Percentiles rank a stretch among this genome's conserved stretches.
Conservation (phyloP, 768 basidiomycete genomes). For the Auriscalpium orientale region DNA sequence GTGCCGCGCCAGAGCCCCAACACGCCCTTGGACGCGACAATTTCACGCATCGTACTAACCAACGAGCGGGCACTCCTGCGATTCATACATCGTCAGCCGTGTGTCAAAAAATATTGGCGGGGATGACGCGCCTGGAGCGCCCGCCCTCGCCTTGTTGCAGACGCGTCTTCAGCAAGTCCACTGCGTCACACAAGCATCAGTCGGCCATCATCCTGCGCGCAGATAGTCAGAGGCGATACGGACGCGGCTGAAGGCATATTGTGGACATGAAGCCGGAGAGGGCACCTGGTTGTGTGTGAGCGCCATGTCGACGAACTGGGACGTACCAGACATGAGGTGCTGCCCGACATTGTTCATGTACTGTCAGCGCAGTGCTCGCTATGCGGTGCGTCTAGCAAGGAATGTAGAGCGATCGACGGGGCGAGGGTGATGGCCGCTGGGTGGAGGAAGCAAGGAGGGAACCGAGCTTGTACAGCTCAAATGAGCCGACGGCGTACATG, state of each 20-base stretch:
- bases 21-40: slow-evolving; percentile 57
- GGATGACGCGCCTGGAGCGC: slow-evolving; percentile 24
- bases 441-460: too few relatives aligned
- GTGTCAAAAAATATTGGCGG: neutral
- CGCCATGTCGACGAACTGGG: neutral
- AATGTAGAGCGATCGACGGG: too few relatives aligned
- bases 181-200: slow-evolving; percentile 26
- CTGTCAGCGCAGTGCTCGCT: too few relatives aligned
- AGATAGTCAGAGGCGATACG: slow-evolving; percentile 17
- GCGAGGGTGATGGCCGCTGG: too few relatives aligned
- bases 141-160: slow-evolving; percentile 71
- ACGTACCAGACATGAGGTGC: slow-evolving; percentile 56
- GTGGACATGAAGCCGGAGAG: slow-evolving; percentile 74
- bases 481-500: too few relatives aligned
- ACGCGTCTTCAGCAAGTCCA: slow-evolving; percentile 90
- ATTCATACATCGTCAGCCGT: neutral
- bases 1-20: slow-evolving; percentile 87
- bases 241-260: slow-evolving; percentile 70
- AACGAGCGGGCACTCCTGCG: slow-evolving; percentile 35
- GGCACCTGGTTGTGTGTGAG: slow-evolving; percentile 41
- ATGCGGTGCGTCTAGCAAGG: too few relatives aligned
- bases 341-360: slow-evolving; percentile 61
- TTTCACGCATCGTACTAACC: slow-evolving; percentile 42
- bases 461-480: too few relatives aligned
- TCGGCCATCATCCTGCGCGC: too few relatives aligned